Conservation (phyloP, 2,329 filamentous ascomycete species). For the Diplodia mutila region DNA sequence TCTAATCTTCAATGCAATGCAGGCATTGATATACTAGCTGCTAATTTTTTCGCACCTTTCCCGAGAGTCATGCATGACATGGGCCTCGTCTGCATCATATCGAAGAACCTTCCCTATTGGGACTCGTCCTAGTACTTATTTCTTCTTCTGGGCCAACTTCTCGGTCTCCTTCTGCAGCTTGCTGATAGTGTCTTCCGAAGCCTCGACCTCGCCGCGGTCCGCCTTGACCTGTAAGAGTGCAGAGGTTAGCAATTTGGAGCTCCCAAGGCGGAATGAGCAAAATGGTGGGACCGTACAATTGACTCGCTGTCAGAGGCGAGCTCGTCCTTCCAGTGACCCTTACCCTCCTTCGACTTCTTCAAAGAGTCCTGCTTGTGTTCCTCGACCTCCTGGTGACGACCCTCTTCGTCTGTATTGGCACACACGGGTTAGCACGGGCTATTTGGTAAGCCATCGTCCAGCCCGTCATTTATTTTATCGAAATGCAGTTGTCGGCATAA, state of each 20-base stretch:
- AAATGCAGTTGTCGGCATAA: neutral
- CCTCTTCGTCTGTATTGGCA: slow-evolving; percentile 36
- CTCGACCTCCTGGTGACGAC: slow-evolving; percentile 47
- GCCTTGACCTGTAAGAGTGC: slow-evolving; percentile 42
- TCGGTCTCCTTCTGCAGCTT: slow-evolving; percentile 51
- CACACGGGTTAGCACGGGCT: neutral
- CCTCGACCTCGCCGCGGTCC: slow-evolving; percentile 47
- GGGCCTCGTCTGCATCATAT: neutral
- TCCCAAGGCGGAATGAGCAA: neutral
- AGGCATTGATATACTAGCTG: neutral
- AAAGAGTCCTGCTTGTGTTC: slow-evolving; percentile 50
- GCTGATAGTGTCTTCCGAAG: slow-evolving; percentile 49
- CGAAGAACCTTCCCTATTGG: neutral
- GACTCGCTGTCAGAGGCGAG: slow-evolving; percentile 47
- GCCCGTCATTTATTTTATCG: neutral
- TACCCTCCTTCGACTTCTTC: slow-evolving; percentile 47
- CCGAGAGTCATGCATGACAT: neutral
- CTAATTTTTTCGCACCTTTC: neutral
- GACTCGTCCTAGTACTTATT: neutral
- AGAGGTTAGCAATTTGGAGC: neutral
- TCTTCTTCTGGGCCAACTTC: slow-evolving; percentile 40
- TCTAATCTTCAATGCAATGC: neutral
- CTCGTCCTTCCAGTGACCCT: slow-evolving; percentile 50
- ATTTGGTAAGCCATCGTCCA: neutral
- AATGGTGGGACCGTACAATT: slow-evolving; percentile 25